Percentiles rank a stretch among this genome's conserved stretches.
Conservation (phyloP, 805 yeast species). For the Kodamaea neixiangensis region DNA sequence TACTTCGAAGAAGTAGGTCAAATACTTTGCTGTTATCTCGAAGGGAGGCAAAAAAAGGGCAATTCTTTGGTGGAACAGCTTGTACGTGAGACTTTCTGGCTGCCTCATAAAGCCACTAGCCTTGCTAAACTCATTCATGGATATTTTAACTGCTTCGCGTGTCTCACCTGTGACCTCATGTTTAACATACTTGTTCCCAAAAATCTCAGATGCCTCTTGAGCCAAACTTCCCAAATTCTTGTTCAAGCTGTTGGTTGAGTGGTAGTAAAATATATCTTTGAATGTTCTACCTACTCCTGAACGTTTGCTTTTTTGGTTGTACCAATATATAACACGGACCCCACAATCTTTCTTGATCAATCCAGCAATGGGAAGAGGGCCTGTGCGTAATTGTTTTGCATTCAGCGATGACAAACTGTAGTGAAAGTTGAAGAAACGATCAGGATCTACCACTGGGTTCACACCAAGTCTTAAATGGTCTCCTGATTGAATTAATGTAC, state of each 20-base stretch:
- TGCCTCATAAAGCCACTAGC: constrained; percentile 3
- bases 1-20: constrained; percentile 21
- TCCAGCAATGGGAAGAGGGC: constrained; percentile 16
- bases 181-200: constrained; percentile 7
- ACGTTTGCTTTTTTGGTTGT: constrained; percentile 10
- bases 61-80: constrained; percentile 13
- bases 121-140: constrained; percentile 6
- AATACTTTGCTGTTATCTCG: constrained; percentile 12
- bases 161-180: constrained; percentile 16
- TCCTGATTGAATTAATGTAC: background rate
- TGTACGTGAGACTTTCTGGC: constrained; percentile 10
- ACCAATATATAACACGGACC: constrained; percentile 17
- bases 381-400: constrained; percentile 1
- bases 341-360: constrained; percentile 24
- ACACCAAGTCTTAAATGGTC: constrained; percentile 4
- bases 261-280: constrained; percentile 6
- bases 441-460: constrained; percentile 8
- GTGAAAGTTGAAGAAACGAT: constrained; percentile 11
- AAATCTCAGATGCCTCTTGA: constrained; percentile 7
- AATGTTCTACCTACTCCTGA: constrained; percentile 2
- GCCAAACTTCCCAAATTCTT: background rate
- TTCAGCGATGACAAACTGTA: background rate
- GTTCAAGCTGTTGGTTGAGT: constrained; percentile 5
- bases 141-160: constrained; percentile 13
- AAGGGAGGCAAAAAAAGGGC: constrained; percentile 14